Percentiles rank a stretch among this genome's conserved stretches.
Evolutionary conservation across 176 grass and related monocot species (phyloP).

Genomic region (Oryza coarctata): DNA sequence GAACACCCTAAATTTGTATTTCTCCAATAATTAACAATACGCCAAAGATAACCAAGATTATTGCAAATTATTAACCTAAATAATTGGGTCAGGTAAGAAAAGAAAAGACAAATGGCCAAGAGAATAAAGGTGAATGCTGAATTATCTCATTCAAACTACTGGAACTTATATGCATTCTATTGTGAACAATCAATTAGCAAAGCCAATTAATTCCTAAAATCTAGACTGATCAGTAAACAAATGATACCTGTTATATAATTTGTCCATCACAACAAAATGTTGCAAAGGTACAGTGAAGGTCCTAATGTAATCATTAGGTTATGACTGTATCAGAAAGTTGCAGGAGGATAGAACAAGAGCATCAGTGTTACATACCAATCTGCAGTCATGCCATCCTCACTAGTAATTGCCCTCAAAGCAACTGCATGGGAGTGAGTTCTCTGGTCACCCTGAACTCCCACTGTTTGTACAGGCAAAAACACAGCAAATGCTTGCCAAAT

Average conservation of each 20-base stretch:
- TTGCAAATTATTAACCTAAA: background rate
- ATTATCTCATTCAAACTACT: background rate
- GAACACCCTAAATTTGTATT: background rate
- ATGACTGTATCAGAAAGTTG: background rate
- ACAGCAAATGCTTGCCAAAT: constrained; percentile 96
- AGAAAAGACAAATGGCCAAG: background rate
- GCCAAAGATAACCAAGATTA: background rate
- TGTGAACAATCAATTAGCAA: background rate
- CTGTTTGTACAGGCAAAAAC: constrained; percentile 72
- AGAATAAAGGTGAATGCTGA: background rate
- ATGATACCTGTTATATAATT: background rate
- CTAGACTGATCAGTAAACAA: too few relatives aligned
- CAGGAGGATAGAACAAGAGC: background rate
- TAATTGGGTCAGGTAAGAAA: background rate
- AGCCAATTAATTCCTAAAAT: background rate
- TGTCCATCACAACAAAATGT: background rate
- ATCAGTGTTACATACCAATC: constrained; percentile 59
- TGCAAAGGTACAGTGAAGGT: background rate
- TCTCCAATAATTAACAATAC: background rate
- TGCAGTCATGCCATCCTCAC: constrained; percentile 95
- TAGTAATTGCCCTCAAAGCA: constrained; percentile 80
- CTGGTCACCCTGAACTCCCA: constrained; percentile 87
- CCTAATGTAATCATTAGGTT: background rate
- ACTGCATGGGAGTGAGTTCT: constrained; percentile 79
- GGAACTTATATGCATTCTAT: background rate